Conservation (phyloP, 2,329 filamentous ascomycete genomes). For the Colletotrichum lentis region DNA sequence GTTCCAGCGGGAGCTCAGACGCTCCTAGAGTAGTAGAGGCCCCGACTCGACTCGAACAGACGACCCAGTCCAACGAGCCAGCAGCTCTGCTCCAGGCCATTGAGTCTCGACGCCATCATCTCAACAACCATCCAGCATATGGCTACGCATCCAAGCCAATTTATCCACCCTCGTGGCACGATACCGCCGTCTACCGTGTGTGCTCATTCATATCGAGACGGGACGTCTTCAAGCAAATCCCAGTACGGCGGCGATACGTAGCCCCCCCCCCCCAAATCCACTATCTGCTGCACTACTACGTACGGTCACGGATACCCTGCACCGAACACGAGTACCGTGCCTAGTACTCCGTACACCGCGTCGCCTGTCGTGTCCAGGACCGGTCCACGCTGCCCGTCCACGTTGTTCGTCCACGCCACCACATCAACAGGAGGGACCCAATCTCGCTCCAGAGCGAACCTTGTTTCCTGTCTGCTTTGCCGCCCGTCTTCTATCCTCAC, state of each 20-base stretch:
- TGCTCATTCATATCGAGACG: no score
- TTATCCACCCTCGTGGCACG: slow-evolving; percentile 11
- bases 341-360: slow-evolving; percentile 8
- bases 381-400: slow-evolving; percentile 4
- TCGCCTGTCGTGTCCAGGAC: background rate
- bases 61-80: background rate
- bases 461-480: slow-evolving; percentile 3
- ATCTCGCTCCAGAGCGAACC: slow-evolving; percentile 27
- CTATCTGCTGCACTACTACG: slow-evolving; percentile 32
- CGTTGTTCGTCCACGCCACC: slow-evolving; percentile 30
- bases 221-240: slow-evolving; percentile 13
- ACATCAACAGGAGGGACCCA: slow-evolving; percentile 14
- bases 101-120: background rate
- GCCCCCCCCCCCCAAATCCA: no score
- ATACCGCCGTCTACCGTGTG: slow-evolving; percentile 2
- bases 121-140: background rate
- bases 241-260: slow-evolving; percentile 19
- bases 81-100: background rate
- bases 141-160: slow-evolving; percentile 12
- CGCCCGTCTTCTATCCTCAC: background rate
- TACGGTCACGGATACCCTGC: no score
- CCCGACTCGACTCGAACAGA: background rate
- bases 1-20: background rate
- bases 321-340: slow-evolving; percentile 25
- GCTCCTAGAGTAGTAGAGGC: background rate